Evolutionary conservation across 129 eudicot genomes (phyloP).

Genomic region (Saussurea involucrata): DNA sequence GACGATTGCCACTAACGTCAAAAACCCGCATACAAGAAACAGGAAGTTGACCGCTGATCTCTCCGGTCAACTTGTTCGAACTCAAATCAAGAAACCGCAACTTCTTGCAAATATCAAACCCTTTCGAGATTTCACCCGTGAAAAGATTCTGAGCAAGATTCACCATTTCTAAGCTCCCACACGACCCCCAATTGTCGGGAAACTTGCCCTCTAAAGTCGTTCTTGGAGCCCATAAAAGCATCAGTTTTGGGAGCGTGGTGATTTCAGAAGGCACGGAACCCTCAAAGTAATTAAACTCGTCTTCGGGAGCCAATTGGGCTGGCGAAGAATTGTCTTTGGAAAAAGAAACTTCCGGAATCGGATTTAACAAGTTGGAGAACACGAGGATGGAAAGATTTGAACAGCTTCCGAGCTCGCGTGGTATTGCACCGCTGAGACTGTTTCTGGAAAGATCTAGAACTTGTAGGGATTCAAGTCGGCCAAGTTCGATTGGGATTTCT

Average conservation of each 20-base stretch:
- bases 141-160: constrained; percentile 63
- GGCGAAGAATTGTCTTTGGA: constrained; percentile 17
- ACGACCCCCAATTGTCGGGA: constrained; percentile 64
- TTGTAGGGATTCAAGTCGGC: constrained; percentile 47
- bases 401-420: constrained; percentile 68
- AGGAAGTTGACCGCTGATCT: constrained; percentile 40
- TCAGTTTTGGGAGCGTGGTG: constrained; percentile 54
- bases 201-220: constrained; percentile 64
- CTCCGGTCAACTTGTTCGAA: constrained; percentile 57
- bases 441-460: constrained; percentile 85
- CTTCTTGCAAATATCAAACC: constrained; percentile 51
- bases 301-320: constrained; percentile 33
- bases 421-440: constrained; percentile 66
- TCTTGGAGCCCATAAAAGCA: constrained; percentile 83
- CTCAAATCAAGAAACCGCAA: constrained; percentile 73
- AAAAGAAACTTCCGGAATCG: constrained; percentile 36
- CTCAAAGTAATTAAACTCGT: constrained; percentile 62
- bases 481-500: constrained; percentile 64
- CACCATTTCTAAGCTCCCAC: constrained; percentile 64
- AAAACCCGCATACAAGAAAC: constrained; percentile 80
- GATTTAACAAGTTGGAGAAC: constrained; percentile 69
- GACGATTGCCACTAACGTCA: constrained; percentile 58
- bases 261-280: constrained; percentile 57
- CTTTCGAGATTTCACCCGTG: constrained; percentile 48
- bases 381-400: constrained; percentile 57